These are phyloP conservation scores for Ophiostoma pallidulum DNA, from an alignment of 2,329 filamentous ascomycete species.

Conservation along the genomic window DNA sequence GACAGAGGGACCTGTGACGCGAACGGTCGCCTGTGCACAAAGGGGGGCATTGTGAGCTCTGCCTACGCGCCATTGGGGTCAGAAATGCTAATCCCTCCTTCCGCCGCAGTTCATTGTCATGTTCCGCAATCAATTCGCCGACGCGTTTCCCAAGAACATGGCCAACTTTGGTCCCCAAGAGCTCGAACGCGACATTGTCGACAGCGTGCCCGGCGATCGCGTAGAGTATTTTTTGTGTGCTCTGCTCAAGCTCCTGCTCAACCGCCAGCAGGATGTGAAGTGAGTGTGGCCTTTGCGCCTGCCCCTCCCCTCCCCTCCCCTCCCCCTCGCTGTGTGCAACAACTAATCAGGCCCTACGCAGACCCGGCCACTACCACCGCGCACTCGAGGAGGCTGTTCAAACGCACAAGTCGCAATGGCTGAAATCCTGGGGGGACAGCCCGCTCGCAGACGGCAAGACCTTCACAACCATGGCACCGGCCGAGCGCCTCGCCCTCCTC, in stretches of 20 bases:
- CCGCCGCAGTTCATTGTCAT: conserved; percentile 81
- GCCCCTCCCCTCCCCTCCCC: conserved; percentile 29
- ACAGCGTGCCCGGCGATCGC: conserved; percentile 69
- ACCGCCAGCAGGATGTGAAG: conserved; percentile 98
- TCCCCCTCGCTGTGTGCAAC: background rate
- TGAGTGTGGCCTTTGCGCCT: conserved; percentile 38
- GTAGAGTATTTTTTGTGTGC: conserved; percentile 85
- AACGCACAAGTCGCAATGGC: conserved; percentile 82
- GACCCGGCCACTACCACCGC: conserved; percentile 83
- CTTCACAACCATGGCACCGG: conserved; percentile 74
- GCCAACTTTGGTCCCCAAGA: conserved; percentile 92
- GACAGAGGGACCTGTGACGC: conserved; percentile 30
- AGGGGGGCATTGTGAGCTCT: conserved; percentile 18
- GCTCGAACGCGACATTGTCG: conserved; percentile 76
- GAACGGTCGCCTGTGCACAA: conserved; percentile 43
- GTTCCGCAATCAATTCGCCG: conserved; percentile 89
- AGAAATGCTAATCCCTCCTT: conserved; percentile 24
- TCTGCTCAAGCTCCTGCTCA: conserved; percentile 76
- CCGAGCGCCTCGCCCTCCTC: conserved; percentile 75
- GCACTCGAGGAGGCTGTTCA: conserved; percentile 89
- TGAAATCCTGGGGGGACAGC: conserved; percentile 72
- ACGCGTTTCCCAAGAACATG: conserved; percentile 78
- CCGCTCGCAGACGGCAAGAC: conserved; percentile 71
- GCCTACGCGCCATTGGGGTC: conserved; percentile 3
- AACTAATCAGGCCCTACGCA: conserved; percentile 28